These are phyloP conservation scores for Thelonectria discophora DNA, from an alignment of 2,329 filamentous ascomycete species.

Conservation along the genomic window DNA sequence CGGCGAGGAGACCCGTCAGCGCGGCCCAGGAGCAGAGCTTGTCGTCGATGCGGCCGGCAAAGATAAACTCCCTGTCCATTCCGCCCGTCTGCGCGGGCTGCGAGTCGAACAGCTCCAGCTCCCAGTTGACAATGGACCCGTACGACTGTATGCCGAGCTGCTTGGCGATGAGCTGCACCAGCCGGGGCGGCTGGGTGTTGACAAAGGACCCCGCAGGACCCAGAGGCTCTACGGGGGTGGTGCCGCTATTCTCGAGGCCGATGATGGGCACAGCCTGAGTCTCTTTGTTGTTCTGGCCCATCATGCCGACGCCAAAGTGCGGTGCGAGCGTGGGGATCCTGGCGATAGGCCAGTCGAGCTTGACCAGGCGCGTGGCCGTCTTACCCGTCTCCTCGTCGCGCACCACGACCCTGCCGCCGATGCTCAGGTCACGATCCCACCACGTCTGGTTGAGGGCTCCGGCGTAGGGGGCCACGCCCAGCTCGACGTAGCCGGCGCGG, in stretches of 20 bases:
- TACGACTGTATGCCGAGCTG: slow-evolving; percentile 78
- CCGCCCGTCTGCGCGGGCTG: slow-evolving; percentile 87
- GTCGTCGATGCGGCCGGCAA: slow-evolving; percentile 94
- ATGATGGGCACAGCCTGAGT: slow-evolving; percentile 95
- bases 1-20: slow-evolving; percentile 80
- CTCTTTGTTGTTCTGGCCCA: slow-evolving; percentile 78
- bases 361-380: slow-evolving; percentile 83
- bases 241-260: slow-evolving; percentile 77
- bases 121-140: slow-evolving; percentile 89
- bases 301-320: slow-evolving; percentile 85
- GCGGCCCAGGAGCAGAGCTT: slow-evolving; percentile 97
- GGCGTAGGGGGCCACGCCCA: slow-evolving; percentile 93
- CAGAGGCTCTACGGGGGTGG: slow-evolving; percentile 53
- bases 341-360: slow-evolving; percentile 94
- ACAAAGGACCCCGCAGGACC: slow-evolving; percentile 77
- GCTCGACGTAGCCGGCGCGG: slow-evolving; percentile 85
- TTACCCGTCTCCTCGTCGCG: slow-evolving; percentile 77
- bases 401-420: slow-evolving; percentile 89
- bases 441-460: slow-evolving; percentile 88
- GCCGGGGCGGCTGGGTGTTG: slow-evolving; percentile 82
- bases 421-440: slow-evolving; percentile 95
- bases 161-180: slow-evolving; percentile 83
- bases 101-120: slow-evolving; percentile 91
- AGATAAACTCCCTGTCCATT: slow-evolving; percentile 92
- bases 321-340: slow-evolving; percentile 90